Base-by-base conservation (phyloP, 2,329 filamentous ascomycete species). In the Monosporascus ibericus region DNA sequence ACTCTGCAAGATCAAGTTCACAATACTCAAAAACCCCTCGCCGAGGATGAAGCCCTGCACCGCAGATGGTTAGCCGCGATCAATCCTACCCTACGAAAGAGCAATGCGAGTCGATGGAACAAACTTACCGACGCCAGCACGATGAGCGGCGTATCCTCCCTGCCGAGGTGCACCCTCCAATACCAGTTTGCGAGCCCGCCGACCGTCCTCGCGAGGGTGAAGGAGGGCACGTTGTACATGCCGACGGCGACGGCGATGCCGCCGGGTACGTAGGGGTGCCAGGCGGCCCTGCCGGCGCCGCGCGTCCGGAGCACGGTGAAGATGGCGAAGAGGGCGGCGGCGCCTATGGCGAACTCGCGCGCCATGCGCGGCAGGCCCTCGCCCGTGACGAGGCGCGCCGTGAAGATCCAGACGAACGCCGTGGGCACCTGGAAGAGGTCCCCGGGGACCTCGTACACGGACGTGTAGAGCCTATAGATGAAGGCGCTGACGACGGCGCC, bases 161-260 rank as follows among this genome's bases (percentile, higher is more conserved):
- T 71, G 62, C 74, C 68, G 66, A 70, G 65, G 68, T 72, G 65
- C 67, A 73, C 73, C 50, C 75, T 77, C 91, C 91, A 96, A 72
- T 88, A 94, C 79, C 88, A 91, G 57, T 83, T 85, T 27, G 80
- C 60, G 7, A 83, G 47, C 0, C 94, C 94, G 3, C 94, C 94
- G 9, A 90, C 82, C 0, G 90, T 88, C 56, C 94, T 78, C 0
- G 94, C 92, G 38, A 99, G 75, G 0, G 94, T 99, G 66, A 99
- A 99, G 0, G 90, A 95, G 0, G 94, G 94, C 0, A 92, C 90
- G 63, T 97, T 99, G 72, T 97, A 99, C 84, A 99, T 99, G 48
- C 94, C 92, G 63, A 96, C 90, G 39, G 94, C 94, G 20, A 99
- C 92, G 3, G 94, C 92, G 63, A 99, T 96, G 0, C 94, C 94